Percentiles rank a stretch among this genome's conserved stretches.
Conservation (phyloP, 1,284 basidiomycete genomes). For the Xerocomus minutiporus region DNA sequence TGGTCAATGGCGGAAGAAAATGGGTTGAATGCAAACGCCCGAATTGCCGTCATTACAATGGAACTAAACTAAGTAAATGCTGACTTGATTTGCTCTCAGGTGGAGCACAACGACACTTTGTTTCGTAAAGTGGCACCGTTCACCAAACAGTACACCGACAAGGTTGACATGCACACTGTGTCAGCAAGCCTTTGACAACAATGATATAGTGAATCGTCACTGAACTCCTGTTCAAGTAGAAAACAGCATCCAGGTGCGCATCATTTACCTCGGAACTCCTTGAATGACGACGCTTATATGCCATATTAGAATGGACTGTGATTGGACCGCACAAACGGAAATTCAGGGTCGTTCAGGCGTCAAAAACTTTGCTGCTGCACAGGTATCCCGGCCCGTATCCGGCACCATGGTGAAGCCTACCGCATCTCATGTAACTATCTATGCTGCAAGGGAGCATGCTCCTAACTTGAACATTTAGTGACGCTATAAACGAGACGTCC, state of each 20-base stretch:
- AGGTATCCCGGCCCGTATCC: neutral
- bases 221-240: neutral
- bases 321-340: neutral
- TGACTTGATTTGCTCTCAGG: neutral
- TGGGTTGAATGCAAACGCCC: neutral
- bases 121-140: neutral
- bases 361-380: neutral
- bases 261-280: neutral
- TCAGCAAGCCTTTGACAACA: neutral
- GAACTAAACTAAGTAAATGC: neutral
- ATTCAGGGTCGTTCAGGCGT: constrained; percentile 10
- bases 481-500: neutral
- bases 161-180: neutral
- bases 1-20: neutral
- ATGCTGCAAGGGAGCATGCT: neutral
- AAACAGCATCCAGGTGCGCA: neutral
- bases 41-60: neutral
- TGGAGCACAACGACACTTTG: neutral
- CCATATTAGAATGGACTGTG: neutral
- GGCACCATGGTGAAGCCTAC: neutral
- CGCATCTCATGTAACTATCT: neutral
- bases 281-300: neutral
- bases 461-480: neutral
- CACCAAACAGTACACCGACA: neutral
- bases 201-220: neutral